phyloP scores from a whole-genome alignment of 2,329 filamentous ascomycete genomes.

The Aspergillus pseudoglaucus region DNA sequence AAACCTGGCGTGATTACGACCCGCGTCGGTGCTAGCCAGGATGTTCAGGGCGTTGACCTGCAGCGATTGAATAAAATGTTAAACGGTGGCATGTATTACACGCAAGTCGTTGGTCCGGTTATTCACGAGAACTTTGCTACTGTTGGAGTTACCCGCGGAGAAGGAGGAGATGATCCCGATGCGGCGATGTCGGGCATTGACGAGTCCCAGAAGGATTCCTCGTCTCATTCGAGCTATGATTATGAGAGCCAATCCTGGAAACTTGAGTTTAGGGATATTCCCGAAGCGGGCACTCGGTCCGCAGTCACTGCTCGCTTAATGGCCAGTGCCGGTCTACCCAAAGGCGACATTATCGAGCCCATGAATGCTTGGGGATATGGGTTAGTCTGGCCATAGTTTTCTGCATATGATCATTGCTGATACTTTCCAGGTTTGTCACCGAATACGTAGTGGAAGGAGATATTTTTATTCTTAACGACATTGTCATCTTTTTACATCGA shows the following conservation, averaged over 20 bases:
- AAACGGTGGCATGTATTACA: constrained; percentile 49
- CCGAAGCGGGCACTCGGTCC: constrained; percentile 47
- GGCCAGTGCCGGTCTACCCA: constrained; percentile 42
- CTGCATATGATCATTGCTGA: constrained; percentile 6
- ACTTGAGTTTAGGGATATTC: constrained; percentile 45
- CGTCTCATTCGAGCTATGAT: constrained; percentile 17
- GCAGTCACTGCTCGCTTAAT: constrained; percentile 49
- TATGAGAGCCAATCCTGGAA: constrained; percentile 37
- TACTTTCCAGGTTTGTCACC: constrained; percentile 44
- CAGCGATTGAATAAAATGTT: constrained; percentile 43
- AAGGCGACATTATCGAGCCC: constrained; percentile 44
- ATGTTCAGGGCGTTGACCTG: constrained; percentile 37
- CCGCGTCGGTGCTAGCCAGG: constrained; percentile 39
- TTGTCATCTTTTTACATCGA: constrained; percentile 52
- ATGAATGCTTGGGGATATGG: constrained; percentile 50
- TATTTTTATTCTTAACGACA: constrained; percentile 52
- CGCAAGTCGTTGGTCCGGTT: constrained; percentile 45
- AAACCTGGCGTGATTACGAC: constrained; percentile 38
- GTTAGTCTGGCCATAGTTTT: constrained; percentile 31
- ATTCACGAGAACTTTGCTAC: constrained; percentile 31
- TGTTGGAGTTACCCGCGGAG: constrained; percentile 9
- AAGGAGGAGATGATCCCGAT: constrained; percentile 22
- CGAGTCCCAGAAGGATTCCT: no score
- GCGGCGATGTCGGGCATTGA: constrained; percentile 25
- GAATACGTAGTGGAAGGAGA: constrained; percentile 54